phyloP scores from a whole-genome alignment of 441 rosid species.

The Jatropha podagrica region DNA sequence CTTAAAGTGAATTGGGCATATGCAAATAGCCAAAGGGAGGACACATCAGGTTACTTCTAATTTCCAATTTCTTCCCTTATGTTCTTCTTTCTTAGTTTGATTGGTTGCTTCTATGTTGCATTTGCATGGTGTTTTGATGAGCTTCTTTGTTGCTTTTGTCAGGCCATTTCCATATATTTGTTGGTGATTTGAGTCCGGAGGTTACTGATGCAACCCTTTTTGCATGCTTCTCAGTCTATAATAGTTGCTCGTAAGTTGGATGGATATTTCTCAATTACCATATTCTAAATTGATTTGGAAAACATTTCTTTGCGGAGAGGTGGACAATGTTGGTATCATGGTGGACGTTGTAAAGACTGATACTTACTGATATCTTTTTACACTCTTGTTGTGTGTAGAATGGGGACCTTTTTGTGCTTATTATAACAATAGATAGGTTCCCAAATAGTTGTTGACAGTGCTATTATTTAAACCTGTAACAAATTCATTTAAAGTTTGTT shows the following conservation, averaged over 20 bases:
- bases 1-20: conserved; percentile 96
- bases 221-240: conserved; percentile 82
- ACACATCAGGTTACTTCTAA: conserved; percentile 66
- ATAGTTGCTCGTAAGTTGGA: conserved; percentile 79
- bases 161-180: conserved; percentile 88
- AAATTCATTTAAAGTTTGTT: no score
- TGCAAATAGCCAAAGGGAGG: conserved; percentile 92
- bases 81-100: neutral
- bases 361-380: neutral
- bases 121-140: neutral
- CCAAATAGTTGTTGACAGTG: neutral
- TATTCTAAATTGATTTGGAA: neutral
- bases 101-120: neutral
- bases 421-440: neutral
- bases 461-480: neutral
- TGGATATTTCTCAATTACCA: neutral
- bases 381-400: neutral
- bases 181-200: conserved; percentile 92
- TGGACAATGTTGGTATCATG: neutral
- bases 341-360: neutral
- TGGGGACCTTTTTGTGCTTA: neutral
- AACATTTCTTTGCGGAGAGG: neutral
- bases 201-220: conserved; percentile 83
- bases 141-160: conserved; percentile 21
- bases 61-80: neutral